Conservation (phyloP, 2,329 filamentous ascomycete species). For the Aspergillus brasiliensis region DNA sequence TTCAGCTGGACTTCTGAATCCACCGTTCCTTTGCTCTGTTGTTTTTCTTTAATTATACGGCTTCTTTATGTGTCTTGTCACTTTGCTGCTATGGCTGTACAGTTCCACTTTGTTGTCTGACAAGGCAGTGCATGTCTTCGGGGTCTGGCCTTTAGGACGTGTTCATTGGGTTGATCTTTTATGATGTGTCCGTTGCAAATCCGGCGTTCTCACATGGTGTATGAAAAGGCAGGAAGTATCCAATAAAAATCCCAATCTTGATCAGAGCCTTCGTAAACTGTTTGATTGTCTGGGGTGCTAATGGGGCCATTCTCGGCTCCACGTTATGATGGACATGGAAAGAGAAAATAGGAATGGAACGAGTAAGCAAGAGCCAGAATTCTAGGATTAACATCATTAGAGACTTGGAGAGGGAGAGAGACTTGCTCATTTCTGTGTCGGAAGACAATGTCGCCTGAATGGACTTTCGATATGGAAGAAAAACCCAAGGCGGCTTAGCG, state of each 20-base stretch:
- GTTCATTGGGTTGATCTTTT: slow-evolving; percentile 35
- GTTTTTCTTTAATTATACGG: slow-evolving; percentile 30
- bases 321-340: background rate
- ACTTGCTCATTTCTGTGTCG: background rate
- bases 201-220: slow-evolving; percentile 43
- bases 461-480: background rate
- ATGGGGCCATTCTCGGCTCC: background rate
- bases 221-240: slow-evolving; percentile 42
- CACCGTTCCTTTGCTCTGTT: slow-evolving; percentile 23
- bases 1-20: slow-evolving; percentile 15
- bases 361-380: too few relatives aligned
- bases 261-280: background rate
- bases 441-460: background rate
- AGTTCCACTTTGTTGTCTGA: slow-evolving; percentile 40
- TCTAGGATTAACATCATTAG: too few relatives aligned
- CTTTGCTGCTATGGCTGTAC: slow-evolving; percentile 38
- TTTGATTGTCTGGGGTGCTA: background rate
- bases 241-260: slow-evolving; percentile 20
- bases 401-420: background rate
- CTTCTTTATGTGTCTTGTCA: slow-evolving; percentile 24
- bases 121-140: slow-evolving; percentile 42
- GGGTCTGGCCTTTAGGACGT: slow-evolving; percentile 41
- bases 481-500: background rate
- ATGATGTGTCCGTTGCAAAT: slow-evolving; percentile 40
- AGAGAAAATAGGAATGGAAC: background rate